Evolutionary conservation across 805 yeast species (phyloP), one percentile per base, ranked within the genome.

Genomic region (Ascoidea tarda): DNA sequence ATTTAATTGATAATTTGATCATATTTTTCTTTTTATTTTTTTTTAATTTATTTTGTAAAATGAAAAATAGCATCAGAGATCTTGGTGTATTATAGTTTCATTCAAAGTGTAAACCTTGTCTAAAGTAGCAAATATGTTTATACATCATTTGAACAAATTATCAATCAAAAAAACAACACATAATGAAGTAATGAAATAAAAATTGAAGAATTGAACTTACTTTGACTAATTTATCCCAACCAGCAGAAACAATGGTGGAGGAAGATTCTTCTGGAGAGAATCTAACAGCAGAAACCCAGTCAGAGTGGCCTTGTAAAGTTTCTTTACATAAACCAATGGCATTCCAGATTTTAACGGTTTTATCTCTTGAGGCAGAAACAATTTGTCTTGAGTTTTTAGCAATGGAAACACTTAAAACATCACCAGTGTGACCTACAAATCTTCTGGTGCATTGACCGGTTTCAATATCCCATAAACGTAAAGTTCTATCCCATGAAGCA

Each of bases 261-360:
- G 78, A 69, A 60, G 74, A 77, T 63, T 81, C 80, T 60, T 71
- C 72, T 75, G 97, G 98, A 65, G 96, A 87, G 83, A 91, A 88
- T 81, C 96, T 87, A 68, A 90, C 98, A 66, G 95, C 80, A 60
- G 96, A 87, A 68, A 91, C 96, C 99, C 99, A 93, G 87, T 93
- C 99, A 72, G 81, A 70, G 95, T 93, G 99, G 67, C 95, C 93
- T 69, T 81, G 75, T 76, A 90, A 82, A 68, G 96, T 87, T 77
- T 84, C 83, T 81, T 86, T 82, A 81, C 96, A 89, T 72, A 86
- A 86, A 79, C 98, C 99, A 69, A 88, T 78, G 76, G 95, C 87
- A 84, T 93, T 91, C 99, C 99, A 93, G 77, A 93, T 88, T 82
- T 88, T 90, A 74, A 93, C 89, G 74, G 98, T 87, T 83, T 87